phyloP scores from a whole-genome alignment of 2,329 filamentous ascomycete species.

The Fusarium verrucosum region DNA sequence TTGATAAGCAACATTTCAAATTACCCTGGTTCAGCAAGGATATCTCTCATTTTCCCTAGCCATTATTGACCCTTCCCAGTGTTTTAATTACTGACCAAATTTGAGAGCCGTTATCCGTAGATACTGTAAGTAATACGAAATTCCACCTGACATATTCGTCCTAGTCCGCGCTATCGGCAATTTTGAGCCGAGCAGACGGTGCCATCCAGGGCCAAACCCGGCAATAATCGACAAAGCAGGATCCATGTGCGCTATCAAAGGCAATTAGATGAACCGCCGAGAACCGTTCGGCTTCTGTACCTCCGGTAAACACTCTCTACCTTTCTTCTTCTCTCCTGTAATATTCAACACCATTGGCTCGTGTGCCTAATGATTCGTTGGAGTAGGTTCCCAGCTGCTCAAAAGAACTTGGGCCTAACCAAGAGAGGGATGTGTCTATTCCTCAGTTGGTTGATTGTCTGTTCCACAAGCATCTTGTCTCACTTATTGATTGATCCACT shows the following conservation, averaged over 20 bases:
- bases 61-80: not conserved
- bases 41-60: not conserved
- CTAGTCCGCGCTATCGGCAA: conserved; percentile 28
- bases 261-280: conserved; percentile 16
- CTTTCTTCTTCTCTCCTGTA: not conserved
- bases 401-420: conserved; percentile 1
- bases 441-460: not conserved
- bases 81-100: not conserved
- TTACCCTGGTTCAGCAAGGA: not conserved
- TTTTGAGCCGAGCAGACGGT: conserved; percentile 27
- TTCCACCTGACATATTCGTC: conserved; percentile 21
- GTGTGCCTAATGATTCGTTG: conserved; percentile 23
- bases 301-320: not conserved
- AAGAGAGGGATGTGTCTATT: not conserved
- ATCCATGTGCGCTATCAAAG: conserved; percentile 21
- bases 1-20: not conserved
- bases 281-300: conserved; percentile 8
- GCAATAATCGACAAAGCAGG: conserved; percentile 28
- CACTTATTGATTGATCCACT: not conserved
- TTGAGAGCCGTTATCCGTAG: too few relatives aligned
- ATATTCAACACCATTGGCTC: not conserved
- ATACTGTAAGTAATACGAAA: too few relatives aligned
- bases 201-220: conserved; percentile 22
- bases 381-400: conserved; percentile 8
- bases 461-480: conserved; percentile 18